phyloP scores from a whole-genome alignment of 306 rosid species.

The Coriaria nepalensis region DNA sequence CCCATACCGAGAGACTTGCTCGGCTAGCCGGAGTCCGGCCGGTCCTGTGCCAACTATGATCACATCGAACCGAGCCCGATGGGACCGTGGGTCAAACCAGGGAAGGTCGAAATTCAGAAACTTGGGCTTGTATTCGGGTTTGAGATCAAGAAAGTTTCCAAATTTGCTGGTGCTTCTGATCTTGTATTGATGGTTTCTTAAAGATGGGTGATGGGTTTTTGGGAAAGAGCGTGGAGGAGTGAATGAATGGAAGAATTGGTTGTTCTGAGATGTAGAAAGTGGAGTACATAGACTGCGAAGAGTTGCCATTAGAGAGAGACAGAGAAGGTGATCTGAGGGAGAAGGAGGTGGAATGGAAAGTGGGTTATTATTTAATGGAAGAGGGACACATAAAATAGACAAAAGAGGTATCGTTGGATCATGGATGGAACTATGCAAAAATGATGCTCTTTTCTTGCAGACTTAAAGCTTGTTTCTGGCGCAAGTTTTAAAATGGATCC shows the following conservation, averaged over 20 bases:
- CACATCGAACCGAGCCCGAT: slow-evolving; percentile 34
- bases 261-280: slow-evolving; percentile 15
- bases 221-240: slow-evolving; percentile 14
- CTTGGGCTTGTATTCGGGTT: slow-evolving; percentile 31
- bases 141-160: slow-evolving; percentile 48
- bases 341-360: background rate
- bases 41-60: slow-evolving; percentile 69
- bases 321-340: too few species aligned
- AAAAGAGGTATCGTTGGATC: too few species aligned
- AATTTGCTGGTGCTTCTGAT: slow-evolving; percentile 25
- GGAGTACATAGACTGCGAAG: slow-evolving; percentile 18
- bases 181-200: slow-evolving; percentile 13
- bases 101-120: slow-evolving; percentile 47
- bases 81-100: slow-evolving; percentile 24
- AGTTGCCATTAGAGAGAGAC: slow-evolving; percentile 27
- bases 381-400: too few species aligned
- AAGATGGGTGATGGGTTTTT: slow-evolving; percentile 12
- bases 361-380: too few species aligned
- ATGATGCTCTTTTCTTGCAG: too few species aligned
- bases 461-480: too few species aligned
- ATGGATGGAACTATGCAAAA: too few species aligned
- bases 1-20: slow-evolving; percentile 51
- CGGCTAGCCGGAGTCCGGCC: slow-evolving; percentile 59
- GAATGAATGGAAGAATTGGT: slow-evolving; percentile 16
- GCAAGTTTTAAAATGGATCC: too few species aligned